A percentile compares a stretch with the other conserved stretches of the same genome.
phyloP scores from a whole-genome alignment of 352 stramenopile genomes.

The Pythium vanterpoolii region DNA sequence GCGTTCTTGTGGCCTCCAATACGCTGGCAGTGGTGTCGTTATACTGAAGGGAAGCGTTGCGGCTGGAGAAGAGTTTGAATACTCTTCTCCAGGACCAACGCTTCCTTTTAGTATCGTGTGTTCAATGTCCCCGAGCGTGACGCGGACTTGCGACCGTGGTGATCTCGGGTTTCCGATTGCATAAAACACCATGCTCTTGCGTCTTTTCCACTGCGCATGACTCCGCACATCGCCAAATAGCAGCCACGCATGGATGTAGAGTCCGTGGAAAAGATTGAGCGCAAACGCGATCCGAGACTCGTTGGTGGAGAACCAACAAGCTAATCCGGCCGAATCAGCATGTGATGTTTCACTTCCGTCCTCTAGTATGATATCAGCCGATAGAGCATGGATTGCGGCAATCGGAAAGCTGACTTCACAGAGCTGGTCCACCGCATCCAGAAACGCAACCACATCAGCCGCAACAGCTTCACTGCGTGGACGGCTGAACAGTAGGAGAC shows the following conservation, averaged over 20 bases:
- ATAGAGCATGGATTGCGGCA: neutral
- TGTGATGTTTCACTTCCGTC: too few species aligned
- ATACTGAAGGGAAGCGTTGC: neutral
- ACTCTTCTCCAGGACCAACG: conserved; percentile 23
- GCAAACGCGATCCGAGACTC: conserved; percentile 70
- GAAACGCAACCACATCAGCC: conserved; percentile 35
- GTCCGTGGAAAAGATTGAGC: conserved; percentile 88
- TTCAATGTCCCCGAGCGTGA: conserved; percentile 85
- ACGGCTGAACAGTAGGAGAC: conserved; percentile 7
- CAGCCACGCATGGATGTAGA: conserved; percentile 84
- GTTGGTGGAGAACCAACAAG: conserved; percentile 15
- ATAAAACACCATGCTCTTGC: conserved; percentile 55
- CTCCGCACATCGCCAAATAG: conserved; percentile 45
- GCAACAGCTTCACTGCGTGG: conserved; percentile 16
- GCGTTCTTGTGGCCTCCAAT: conserved; percentile 20
- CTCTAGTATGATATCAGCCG: too few species aligned
- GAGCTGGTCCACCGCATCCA: conserved; percentile 49
- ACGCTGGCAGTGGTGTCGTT: conserved; percentile 24
- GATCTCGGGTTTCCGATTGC: conserved; percentile 24
- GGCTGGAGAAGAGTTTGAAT: too few species aligned
- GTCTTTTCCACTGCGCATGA: conserved; percentile 73
- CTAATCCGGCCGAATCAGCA: neutral
- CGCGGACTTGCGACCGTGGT: conserved; percentile 20
- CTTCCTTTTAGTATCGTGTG: conserved; percentile 63
- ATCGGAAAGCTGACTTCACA: conserved; percentile 24